These are phyloP conservation scores for Candida albicans DNA, from an alignment of 1,139 yeast species.

Conservation along the genomic window DNA sequence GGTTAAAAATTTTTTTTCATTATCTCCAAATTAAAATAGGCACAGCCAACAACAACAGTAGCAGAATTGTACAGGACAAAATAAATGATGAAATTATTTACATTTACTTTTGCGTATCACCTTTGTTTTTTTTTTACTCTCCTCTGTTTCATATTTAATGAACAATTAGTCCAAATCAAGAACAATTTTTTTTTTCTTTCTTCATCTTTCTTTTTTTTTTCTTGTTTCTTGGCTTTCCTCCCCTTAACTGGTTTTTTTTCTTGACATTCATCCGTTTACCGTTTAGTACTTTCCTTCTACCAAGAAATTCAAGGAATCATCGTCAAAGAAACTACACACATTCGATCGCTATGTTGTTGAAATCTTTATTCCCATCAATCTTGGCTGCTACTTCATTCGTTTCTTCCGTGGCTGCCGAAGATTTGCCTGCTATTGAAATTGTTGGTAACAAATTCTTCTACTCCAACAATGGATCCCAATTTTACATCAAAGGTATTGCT, in stretches of 20 bases:
- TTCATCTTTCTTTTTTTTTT: constrained; percentile 2
- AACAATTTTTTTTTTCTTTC: constrained; percentile 5
- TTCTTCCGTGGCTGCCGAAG: constrained; percentile 14
- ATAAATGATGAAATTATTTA: too few species aligned
- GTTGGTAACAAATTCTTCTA: constrained; percentile 48
- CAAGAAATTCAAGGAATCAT: background rate
- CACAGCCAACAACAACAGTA: too few species aligned
- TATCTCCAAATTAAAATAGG: too few species aligned
- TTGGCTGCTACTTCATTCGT: constrained; percentile 20
- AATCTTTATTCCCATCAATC: constrained; percentile 32
- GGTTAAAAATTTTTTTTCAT: too few species aligned
- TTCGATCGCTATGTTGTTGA: constrained; percentile 38
- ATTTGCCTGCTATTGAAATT: constrained; percentile 39
- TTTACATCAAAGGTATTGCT: constrained; percentile 47
- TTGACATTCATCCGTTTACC: background rate
- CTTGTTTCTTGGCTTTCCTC: background rate
- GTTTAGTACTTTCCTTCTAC: constrained; percentile 1
- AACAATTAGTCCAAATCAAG: too few species aligned
- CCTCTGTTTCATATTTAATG: too few species aligned
- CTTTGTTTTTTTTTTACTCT: too few species aligned
- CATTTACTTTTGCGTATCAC: too few species aligned
- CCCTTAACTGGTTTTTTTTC: background rate
- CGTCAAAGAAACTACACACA: background rate
- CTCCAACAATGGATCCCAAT: constrained; percentile 47
- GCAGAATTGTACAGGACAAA: too few species aligned